Percentiles rank a stretch among this genome's conserved stretches.
Evolutionary conservation across 495 filamentous ascomycete species (phyloP).

Genomic region (Podospora appendiculata): DNA sequence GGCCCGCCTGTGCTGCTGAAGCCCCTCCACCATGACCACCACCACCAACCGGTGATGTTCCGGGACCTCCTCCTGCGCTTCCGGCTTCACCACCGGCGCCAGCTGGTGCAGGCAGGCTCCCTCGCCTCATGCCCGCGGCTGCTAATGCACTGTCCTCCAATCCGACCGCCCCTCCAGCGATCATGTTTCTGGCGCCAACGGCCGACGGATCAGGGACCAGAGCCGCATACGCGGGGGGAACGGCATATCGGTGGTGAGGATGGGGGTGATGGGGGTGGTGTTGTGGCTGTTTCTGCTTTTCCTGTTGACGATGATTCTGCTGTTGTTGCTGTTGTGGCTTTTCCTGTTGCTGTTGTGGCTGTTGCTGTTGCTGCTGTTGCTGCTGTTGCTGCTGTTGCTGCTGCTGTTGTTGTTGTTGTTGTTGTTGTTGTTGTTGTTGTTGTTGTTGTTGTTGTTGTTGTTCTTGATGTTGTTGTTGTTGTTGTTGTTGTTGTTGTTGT

Average conservation of each 20-base stretch:
- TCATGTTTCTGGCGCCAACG: too few species aligned
- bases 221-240: not conserved
- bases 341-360: not conserved
- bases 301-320: not conserved
- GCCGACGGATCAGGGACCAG: not conserved
- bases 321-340: not conserved
- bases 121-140: not conserved
- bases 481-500: not conserved
- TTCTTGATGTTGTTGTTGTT: not conserved
- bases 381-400: not conserved
- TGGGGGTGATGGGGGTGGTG: not conserved
- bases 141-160: not conserved
- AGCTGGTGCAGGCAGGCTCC: not conserved
- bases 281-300: not conserved
- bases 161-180: not conserved
- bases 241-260: not conserved
- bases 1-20: not conserved
- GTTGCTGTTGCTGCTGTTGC: not conserved
- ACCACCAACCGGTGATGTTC: too few species aligned
- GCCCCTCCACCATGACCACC: not conserved
- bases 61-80: not conserved
- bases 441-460: not conserved
- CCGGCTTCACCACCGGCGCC: not conserved
- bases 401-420: not conserved
- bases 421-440: not conserved